Conservation (phyloP, 768 basidiomycete genomes). For the Exsudoporus frostii region DNA sequence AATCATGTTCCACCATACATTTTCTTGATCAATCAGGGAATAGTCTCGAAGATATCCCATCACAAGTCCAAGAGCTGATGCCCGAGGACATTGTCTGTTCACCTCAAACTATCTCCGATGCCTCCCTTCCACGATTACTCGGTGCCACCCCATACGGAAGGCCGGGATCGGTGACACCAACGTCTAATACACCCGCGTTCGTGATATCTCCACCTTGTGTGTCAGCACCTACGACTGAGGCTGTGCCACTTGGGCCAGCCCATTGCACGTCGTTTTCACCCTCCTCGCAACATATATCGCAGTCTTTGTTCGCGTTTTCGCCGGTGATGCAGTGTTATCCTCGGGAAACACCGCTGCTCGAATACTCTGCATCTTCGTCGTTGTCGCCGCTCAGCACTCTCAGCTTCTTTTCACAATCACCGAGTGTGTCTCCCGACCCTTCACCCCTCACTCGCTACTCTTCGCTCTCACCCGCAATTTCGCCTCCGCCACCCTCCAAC, state of each 20-base stretch:
- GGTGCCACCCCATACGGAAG: not conserved
- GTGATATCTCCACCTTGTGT: not conserved
- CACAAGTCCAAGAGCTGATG: constrained; percentile 5
- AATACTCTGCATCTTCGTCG: constrained; percentile 3
- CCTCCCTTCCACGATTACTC: not conserved
- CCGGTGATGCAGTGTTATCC: not conserved
- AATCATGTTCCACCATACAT: not conserved
- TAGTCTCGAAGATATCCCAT: constrained; percentile 12
- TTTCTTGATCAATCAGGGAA: constrained; percentile 17
- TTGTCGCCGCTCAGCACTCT: constrained; percentile 16
- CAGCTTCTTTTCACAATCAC: constrained; percentile 12
- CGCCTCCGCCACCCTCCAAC: not conserved
- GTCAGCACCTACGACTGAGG: not conserved
- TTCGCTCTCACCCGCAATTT: not conserved
- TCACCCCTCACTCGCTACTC: not conserved
- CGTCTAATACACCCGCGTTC: not conserved
- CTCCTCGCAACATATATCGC: not conserved
- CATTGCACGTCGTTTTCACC: not conserved
- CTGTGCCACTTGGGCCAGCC: not conserved
- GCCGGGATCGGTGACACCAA: not conserved
- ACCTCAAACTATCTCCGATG: not conserved
- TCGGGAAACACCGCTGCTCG: not conserved
- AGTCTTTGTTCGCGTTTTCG: not conserved
- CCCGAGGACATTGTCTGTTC: constrained; percentile 24
- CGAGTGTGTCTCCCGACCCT: not conserved